These are phyloP conservation scores for Rhodotorula graminis DNA, from an alignment of 768 basidiomycete genomes.

Conservation along the genomic window DNA sequence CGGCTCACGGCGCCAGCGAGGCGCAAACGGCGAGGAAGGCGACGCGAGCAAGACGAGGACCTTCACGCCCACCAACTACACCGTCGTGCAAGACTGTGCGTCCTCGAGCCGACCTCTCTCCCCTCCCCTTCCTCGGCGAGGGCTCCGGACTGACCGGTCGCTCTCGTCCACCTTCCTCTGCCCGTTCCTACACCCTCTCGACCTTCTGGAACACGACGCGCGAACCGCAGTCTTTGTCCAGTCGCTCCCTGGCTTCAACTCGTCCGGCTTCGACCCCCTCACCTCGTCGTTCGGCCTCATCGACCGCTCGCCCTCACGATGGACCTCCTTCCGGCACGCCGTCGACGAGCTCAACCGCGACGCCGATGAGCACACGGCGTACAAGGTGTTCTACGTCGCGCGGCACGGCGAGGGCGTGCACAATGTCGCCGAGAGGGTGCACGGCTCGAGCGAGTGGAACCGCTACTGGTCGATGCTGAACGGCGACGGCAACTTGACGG, in stretches of 20 bases:
- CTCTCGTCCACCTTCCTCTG: too few species aligned
- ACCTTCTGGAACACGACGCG: too few species aligned
- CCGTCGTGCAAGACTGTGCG: conserved; percentile 18
- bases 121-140: neutral
- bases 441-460: conserved; percentile 42
- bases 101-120: neutral
- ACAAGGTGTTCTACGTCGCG: conserved; percentile 43
- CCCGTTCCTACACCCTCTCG: neutral
- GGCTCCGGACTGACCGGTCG: too few species aligned
- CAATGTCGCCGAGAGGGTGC: conserved; percentile 36
- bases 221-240: conserved; percentile 9
- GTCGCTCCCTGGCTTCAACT: conserved; percentile 2
- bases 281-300: conserved; percentile 30
- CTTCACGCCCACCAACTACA: conserved; percentile 28
- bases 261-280: conserved; percentile 1
- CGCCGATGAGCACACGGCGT: conserved; percentile 36
- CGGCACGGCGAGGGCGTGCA: conserved; percentile 43
- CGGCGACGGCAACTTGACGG: conserved; percentile 42
- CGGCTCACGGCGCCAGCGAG: neutral
- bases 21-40: neutral
- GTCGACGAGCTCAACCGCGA: conserved; percentile 36
- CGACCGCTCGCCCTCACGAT: conserved; percentile 25
- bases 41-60: neutral
- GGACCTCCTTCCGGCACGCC: conserved; percentile 32
- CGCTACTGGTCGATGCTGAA: conserved; percentile 39